Base-by-base conservation (phyloP, 352 stramenopile genomes). In the Globisporangium yorkense region DNA sequence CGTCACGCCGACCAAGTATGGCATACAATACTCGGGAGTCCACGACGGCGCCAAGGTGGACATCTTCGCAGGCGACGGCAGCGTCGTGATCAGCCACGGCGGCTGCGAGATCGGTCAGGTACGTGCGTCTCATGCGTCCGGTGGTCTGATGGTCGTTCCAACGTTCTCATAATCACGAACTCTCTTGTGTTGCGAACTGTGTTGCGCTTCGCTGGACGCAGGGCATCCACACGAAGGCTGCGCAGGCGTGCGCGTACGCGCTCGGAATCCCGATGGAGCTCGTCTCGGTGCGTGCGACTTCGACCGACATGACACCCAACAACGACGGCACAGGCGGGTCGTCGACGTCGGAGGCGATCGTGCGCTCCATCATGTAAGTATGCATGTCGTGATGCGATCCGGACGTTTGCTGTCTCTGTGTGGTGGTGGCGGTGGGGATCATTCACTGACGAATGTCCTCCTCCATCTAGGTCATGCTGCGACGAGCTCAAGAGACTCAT, bases 81-180 rank as follows among this genome's bases (percentile, higher is more conserved):
- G 92, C 59, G 93, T 99, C 37, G 66, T 98, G 41, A 81, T 98
- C n/a, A 95, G 83, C 10, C 95, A 98, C 62, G 95, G 96, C 37
- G 96, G 96, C 24, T 97, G 96, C 18, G 96, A 99, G 75, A 98
- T 99, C 93, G 95, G 96, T 37, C 96, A 99, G 74, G 96, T 96
- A 51, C 20, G 65, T 85, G 51, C 20, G 65, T 84, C 5, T 12
- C 35, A 35, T 35, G 31, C 31, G 31, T 35, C 31, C 31, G 31
- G 10, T 40, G 35, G 35, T 40, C 8, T 40, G 35, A 15, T 3
- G 35, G 35, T 54, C 68, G 20, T 21, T 45, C 10, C 20, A 18
- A 48, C 15, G 20, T 12, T 35, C n/a, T 5, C 18, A 3, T 20
- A 15, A 1, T 29, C 41, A 47, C 16, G 39, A 16, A 43, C 39